A percentile compares a stretch with the other conserved stretches of the same genome.
Evolutionary conservation across 129 eudicot genomes (phyloP).

Genomic region (Dittrichia graveolens): DNA sequence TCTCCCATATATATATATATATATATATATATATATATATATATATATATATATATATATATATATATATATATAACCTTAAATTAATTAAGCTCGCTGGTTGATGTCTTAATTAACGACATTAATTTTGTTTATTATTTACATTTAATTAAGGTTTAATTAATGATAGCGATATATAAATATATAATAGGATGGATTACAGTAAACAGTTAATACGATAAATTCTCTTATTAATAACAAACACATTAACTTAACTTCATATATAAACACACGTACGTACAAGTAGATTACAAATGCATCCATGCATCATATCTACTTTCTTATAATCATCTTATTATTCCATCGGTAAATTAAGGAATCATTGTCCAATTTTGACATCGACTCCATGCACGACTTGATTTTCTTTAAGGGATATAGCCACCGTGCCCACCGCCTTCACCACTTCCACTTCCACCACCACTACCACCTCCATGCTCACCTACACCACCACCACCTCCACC

Average conservation of each 20-base stretch:
- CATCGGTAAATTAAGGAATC: background rate
- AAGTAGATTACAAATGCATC: slow-evolving; percentile 1
- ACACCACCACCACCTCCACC: slow-evolving; percentile 44
- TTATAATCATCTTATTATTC: slow-evolving; percentile 18
- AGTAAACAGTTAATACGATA: too few species aligned
- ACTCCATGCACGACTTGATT: background rate
- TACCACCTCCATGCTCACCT: slow-evolving; percentile 42
- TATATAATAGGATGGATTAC: too few species aligned
- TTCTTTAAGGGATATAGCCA: slow-evolving; percentile 34
- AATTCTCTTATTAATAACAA: background rate
- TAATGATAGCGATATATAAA: too few species aligned
- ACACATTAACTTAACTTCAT: background rate
- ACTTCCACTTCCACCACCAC: slow-evolving; percentile 44
- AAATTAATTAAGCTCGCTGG: too few species aligned
- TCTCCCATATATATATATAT: too few species aligned
- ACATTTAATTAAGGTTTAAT: too few species aligned
- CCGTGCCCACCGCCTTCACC: slow-evolving; percentile 45
- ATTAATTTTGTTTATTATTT: too few species aligned
- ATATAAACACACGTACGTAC: background rate
- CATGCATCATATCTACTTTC: background rate
- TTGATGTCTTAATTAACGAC: too few species aligned
- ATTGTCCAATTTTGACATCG: slow-evolving; percentile 7
- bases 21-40: too few species aligned
- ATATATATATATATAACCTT: too few species aligned
- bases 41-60: too few species aligned